Conservation (phyloP, 768 basidiomycete species). For the Suillus hirtellus region DNA sequence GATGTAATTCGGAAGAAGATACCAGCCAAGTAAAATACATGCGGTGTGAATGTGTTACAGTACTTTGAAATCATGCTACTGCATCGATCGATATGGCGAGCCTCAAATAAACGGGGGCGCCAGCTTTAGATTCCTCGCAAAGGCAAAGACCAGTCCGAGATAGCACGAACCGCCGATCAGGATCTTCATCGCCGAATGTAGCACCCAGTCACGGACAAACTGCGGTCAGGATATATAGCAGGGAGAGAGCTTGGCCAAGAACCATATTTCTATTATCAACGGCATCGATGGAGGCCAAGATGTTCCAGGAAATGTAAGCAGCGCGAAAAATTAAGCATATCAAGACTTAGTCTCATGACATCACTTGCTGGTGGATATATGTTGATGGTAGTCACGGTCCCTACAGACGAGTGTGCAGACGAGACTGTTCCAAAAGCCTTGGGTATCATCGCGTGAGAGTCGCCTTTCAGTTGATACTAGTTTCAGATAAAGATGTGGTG, state of each 20-base stretch:
- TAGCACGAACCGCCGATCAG: neutral
- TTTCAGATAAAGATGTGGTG: no score
- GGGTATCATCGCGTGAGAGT: neutral
- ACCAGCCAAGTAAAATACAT: neutral
- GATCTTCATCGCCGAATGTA: neutral
- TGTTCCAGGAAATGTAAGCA: neutral
- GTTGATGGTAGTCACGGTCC: constrained; percentile 16
- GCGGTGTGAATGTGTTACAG: neutral
- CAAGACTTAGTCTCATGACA: constrained; percentile 35
- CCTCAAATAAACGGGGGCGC: neutral
- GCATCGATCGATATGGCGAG: neutral
- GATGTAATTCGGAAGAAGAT: neutral
- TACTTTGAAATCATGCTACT: neutral
- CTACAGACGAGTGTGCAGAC: constrained; percentile 10
- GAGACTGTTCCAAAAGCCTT: neutral
- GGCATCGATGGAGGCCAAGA: neutral
- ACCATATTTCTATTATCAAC: neutral
- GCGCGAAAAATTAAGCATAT: constrained; percentile 21
- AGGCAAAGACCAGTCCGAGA: neutral
- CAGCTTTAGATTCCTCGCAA: neutral
- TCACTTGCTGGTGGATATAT: constrained; percentile 19
- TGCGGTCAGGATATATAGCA: neutral
- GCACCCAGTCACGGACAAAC: neutral
- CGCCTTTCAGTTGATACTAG: neutral
- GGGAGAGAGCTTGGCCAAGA: neutral